Evolutionary conservation across 129 eudicot genomes (phyloP), one percentile per base, ranked within the genome.

Genomic region (Lonicera japonica): DNA sequence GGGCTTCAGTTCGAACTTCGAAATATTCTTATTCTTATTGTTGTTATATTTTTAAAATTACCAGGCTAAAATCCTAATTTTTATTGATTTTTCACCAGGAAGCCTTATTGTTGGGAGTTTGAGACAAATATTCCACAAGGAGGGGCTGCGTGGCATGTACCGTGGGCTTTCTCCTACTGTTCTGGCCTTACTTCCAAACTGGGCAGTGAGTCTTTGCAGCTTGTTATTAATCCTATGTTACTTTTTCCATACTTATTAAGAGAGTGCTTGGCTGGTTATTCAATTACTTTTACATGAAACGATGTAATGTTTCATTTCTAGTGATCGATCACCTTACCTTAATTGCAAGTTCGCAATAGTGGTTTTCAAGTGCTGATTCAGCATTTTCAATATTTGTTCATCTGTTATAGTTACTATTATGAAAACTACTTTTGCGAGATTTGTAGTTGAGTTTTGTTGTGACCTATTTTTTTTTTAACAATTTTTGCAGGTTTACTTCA

Each of bases 141-240:
- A 92, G 70, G 98, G 98, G 43, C 24, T 85, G 48, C 96, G 95
- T 69, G 98, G 98, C 56, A 82, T 92, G 95, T 92, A 92, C 65
- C 96, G 96, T 56, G 98, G 98, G 36, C 98, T 92, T 20, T 73
- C 98, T 43, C 98, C 98, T 6, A 92, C 98, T 8, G 80, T 87
- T 65, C 73, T 92, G 73, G 98, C 98, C 1, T 76, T 92, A 79
- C 88, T 92, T 76, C 98, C 98, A 14, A 92, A 84, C 73, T 92
- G 98, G 98, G 98, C 98, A 46, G 98, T 92, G 70, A 87, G 98
- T 82, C 1, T 15, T n/a, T 29, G 36, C 36, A 29, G 36, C 6
- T 45, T 23, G 5, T 63, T n/a, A 45, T 71, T 21, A 45, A 6
- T 46, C 58, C 56, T 16, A 50, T 5, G 38, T 17, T 14, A 50